phyloP scores from a whole-genome alignment of 148 eudicot species.

The Amaranthus palmeri region DNA sequence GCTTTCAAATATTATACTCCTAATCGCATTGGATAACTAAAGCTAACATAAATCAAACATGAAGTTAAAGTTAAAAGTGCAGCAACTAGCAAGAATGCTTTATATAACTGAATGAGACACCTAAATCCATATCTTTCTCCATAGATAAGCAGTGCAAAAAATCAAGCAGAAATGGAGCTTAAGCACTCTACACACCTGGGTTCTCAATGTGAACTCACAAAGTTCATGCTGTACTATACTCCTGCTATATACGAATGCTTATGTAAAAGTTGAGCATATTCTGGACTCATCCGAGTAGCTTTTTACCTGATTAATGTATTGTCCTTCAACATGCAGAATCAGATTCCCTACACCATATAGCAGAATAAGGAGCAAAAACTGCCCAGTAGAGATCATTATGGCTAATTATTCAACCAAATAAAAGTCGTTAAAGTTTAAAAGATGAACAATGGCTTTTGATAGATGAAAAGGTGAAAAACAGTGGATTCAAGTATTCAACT shows the following conservation, averaged over 20 bases:
- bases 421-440: background rate
- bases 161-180: no score
- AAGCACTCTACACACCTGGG: no score
- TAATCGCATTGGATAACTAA: no score
- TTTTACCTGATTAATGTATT: no score
- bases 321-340: background rate
- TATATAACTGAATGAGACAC: no score
- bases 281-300: background rate
- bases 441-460: background rate
- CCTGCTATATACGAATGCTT: background rate
- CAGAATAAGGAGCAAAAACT: background rate
- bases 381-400: background rate
- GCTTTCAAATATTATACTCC: background rate
- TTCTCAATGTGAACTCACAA: no score
- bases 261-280: background rate
- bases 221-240: background rate
- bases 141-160: no score
- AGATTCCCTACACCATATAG: background rate
- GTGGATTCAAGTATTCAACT: constrained; percentile 1
- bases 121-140: no score
- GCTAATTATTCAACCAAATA: background rate
- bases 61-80: no score
- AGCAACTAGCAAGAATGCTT: no score
- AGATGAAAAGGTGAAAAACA: background rate
- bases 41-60: no score